Evolutionary conservation across 2,329 filamentous ascomycete genomes (phyloP).

Genomic region (Aspergillus aculeatus): DNA sequence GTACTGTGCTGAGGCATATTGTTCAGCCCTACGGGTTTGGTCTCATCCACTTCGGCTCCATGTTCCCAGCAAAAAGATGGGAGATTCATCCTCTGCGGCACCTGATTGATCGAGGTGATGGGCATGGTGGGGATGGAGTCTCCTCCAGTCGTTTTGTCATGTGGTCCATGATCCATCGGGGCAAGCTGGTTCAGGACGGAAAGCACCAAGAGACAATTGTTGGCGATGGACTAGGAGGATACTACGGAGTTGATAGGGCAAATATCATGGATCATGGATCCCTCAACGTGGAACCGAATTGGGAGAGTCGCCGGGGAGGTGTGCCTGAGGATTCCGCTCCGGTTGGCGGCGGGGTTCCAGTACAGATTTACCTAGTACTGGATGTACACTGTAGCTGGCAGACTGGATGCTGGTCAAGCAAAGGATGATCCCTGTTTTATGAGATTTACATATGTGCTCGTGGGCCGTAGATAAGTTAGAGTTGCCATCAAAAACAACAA

Average conservation of each 20-base stretch:
- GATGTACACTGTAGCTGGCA: background rate
- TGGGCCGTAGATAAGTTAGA: background rate
- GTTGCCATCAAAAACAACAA: background rate
- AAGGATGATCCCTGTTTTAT: background rate
- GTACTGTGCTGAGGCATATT: background rate
- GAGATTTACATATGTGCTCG: no score
- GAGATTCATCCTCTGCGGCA: background rate
- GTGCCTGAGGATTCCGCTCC: constrained; percentile 3
- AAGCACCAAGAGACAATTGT: background rate
- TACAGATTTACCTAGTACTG: background rate
- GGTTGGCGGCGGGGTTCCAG: background rate
- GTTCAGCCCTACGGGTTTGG: background rate
- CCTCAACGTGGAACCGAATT: background rate
- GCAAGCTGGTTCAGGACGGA: background rate
- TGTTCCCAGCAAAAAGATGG: background rate
- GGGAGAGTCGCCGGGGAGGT: background rate
- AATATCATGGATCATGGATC: background rate
- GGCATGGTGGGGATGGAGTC: background rate
- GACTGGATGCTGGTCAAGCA: background rate
- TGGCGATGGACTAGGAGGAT: background rate
- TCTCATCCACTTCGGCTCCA: background rate
- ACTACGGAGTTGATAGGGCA: background rate
- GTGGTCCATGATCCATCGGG: constrained; percentile 1
- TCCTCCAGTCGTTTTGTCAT: constrained; percentile 6
- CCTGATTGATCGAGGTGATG: background rate